Evolutionary conservation across 768 basidiomycete genomes (phyloP).

Genomic region (Hygrophorus pudorinus): DNA sequence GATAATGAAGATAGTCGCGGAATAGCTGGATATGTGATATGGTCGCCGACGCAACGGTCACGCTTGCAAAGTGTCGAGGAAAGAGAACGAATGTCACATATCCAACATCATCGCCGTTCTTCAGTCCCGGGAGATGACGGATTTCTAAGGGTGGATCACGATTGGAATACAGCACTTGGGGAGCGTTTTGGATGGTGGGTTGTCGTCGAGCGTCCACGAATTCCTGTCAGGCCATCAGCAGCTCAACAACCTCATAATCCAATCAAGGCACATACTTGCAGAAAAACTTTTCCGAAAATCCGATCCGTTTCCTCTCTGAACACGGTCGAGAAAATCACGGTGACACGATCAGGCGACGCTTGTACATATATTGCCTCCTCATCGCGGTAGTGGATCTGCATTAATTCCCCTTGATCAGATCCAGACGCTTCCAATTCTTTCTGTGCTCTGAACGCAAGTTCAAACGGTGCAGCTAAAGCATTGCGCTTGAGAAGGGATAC

Average conservation of each 20-base stretch:
- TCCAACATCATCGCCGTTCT: conserved; percentile 79
- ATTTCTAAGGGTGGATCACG: conserved; percentile 97
- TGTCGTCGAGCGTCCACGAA: conserved; percentile 97
- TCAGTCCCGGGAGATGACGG: conserved; percentile 72
- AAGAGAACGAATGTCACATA: conserved; percentile 98
- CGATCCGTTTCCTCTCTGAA: conserved; percentile 97
- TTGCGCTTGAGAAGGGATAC: conserved; percentile 85
- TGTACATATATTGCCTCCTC: conserved; percentile 97
- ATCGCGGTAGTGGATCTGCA: conserved; percentile 90
- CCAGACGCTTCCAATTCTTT: conserved; percentile 67
- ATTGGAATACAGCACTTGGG: conserved; percentile 92
- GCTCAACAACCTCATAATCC: conserved; percentile 1
- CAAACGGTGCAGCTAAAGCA: conserved; percentile 91
- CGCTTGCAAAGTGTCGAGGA: conserved; percentile 86
- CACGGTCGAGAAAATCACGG: conserved; percentile 93
- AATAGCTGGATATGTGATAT: conserved; percentile 96
- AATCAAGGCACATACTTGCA: conserved; percentile 55
- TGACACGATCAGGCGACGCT: conserved; percentile 90
- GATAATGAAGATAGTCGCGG: conserved; percentile 98
- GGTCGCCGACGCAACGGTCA: conserved; percentile 56
- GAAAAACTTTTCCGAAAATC: conserved; percentile 95
- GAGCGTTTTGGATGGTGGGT: conserved; percentile 90
- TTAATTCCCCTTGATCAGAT: conserved; percentile 65
- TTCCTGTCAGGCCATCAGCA: conserved; percentile 46
- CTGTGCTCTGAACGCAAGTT: conserved; percentile 76